Evolutionary conservation across 805 yeast species (phyloP).

Genomic region (Ogataea henricii): DNA sequence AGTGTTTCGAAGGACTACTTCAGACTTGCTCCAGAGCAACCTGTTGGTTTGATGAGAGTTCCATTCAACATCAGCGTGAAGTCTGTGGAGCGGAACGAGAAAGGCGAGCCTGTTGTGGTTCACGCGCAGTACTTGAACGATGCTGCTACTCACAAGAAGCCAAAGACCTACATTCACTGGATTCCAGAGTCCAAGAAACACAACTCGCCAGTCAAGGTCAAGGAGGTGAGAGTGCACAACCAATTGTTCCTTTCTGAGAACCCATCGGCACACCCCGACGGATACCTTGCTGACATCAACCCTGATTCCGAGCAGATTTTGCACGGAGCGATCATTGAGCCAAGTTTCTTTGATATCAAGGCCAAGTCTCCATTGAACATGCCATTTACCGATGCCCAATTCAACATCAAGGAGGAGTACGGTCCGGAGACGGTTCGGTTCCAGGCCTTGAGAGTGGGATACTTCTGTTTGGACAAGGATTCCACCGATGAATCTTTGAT

Average conservation of each 20-base stretch:
- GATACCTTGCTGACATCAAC: slow-evolving; percentile 82
- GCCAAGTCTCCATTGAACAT: slow-evolving; percentile 75
- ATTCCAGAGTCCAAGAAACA: slow-evolving; percentile 68
- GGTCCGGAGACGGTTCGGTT: slow-evolving; percentile 86
- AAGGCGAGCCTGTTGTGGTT: slow-evolving; percentile 68
- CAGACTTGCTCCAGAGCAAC: slow-evolving; percentile 90
- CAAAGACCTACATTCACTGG: slow-evolving; percentile 98
- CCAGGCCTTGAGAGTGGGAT: slow-evolving; percentile 97
- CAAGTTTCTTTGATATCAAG: slow-evolving; percentile 68
- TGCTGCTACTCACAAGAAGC: slow-evolving; percentile 58
- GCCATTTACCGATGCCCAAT: slow-evolving; percentile 56
- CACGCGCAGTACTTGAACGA: slow-evolving; percentile 80
- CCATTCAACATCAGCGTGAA: slow-evolving; percentile 79
- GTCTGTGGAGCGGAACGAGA: slow-evolving; percentile 58
- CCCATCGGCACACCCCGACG: slow-evolving; percentile 86
- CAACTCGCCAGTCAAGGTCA: slow-evolving; percentile 62
- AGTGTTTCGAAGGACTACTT: slow-evolving; percentile 71
- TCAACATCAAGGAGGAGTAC: slow-evolving; percentile 69
- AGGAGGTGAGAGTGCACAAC: slow-evolving; percentile 84
- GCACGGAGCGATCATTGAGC: slow-evolving; percentile 72
- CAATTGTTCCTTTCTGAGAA: slow-evolving; percentile 89
- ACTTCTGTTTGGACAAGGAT: slow-evolving; percentile 88
- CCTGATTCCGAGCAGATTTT: slow-evolving; percentile 72
- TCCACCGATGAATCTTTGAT: slow-evolving; percentile 61
- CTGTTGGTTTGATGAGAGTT: slow-evolving; percentile 92